Evolutionary conservation across 257 asterid genomes (phyloP).

Genomic region (Catharanthus roseus): DNA sequence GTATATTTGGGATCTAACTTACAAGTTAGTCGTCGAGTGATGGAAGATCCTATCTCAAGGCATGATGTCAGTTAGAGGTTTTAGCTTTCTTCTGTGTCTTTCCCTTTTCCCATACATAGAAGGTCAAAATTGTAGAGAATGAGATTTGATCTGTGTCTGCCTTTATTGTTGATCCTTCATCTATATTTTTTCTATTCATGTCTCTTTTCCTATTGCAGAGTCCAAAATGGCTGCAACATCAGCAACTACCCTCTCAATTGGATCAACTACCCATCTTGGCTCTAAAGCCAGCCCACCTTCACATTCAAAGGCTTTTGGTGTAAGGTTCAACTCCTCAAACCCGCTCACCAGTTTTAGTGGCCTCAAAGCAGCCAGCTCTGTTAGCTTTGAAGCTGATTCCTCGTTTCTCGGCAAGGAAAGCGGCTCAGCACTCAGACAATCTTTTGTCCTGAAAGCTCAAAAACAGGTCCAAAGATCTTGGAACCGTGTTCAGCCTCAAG

Average conservation of each 20-base stretch:
- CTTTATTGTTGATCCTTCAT: not conserved
- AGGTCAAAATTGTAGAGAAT: no score
- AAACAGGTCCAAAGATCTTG: constrained; percentile 28
- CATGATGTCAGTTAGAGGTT: not conserved
- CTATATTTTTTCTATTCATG: not conserved
- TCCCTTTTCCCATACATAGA: not conserved
- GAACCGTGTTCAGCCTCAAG: constrained; percentile 56
- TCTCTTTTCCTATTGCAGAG: constrained; percentile 31
- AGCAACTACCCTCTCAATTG: constrained; percentile 50
- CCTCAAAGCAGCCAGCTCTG: constrained; percentile 39
- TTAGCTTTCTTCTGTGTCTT: not conserved
- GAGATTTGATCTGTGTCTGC: not conserved
- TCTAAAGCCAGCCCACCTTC: constrained; percentile 29
- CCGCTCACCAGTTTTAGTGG: constrained; percentile 41
- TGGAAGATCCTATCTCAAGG: not conserved
- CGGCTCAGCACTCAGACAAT: constrained; percentile 27
- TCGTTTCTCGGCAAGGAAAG: constrained; percentile 50
- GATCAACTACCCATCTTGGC: constrained; percentile 43
- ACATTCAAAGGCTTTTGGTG: constrained; percentile 38
- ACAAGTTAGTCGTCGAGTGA: not conserved
- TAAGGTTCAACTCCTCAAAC: constrained; percentile 42
- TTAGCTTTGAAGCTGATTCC: constrained; percentile 30
- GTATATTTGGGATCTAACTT: not conserved
- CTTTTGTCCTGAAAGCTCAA: constrained; percentile 28
- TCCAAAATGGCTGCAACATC: constrained; percentile 65